Percentiles rank a stretch among this genome's conserved stretches.
Evolutionary conservation across 2,329 filamentous ascomycete species (phyloP).

Genomic region (Aureobasidium uvarum): DNA sequence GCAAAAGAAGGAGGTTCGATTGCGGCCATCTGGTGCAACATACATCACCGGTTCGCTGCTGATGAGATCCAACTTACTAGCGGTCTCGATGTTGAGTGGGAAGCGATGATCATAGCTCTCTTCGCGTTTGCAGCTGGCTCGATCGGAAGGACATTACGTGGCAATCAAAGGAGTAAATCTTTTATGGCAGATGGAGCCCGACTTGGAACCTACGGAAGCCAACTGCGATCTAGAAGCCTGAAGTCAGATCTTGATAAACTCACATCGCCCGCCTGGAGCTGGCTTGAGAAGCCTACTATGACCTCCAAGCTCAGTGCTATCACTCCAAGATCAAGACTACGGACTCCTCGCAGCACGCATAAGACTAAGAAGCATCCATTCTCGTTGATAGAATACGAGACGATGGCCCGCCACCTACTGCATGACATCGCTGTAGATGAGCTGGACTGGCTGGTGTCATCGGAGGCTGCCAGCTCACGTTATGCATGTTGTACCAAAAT

Average conservation of each 20-base stretch:
- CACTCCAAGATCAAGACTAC: conserved; percentile 17
- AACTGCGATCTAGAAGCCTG: conserved; percentile 1
- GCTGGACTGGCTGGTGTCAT: conserved; percentile 27
- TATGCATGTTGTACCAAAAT: conserved; percentile 30
- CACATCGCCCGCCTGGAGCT: background rate
- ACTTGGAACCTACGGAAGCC: conserved; percentile 2
- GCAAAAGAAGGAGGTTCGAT: conserved; percentile 31
- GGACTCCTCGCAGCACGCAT: conserved; percentile 16
- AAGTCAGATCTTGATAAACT: conserved; percentile 15
- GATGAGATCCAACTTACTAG: background rate
- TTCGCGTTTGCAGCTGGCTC: conserved; percentile 28
- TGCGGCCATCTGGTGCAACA: conserved; percentile 35
- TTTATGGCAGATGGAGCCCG: background rate
- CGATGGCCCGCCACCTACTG: conserved; percentile 25
- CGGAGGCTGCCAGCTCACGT: conserved; percentile 54
- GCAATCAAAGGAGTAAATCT: conserved; percentile 19
- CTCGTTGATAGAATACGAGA: conserved; percentile 27
- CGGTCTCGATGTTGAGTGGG: conserved; percentile 22
- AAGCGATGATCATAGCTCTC: conserved; percentile 27
- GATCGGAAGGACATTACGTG: conserved; percentile 21
- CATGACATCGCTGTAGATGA: conserved; percentile 22
- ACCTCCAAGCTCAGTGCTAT: conserved; percentile 7
- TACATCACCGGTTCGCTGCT: conserved; percentile 13
- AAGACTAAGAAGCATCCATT: conserved; percentile 5
- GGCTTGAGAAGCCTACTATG: conserved; percentile 13